phyloP scores from a whole-genome alignment of 2,329 filamentous ascomycete genomes.

The Ceratocystis alfenasii region DNA sequence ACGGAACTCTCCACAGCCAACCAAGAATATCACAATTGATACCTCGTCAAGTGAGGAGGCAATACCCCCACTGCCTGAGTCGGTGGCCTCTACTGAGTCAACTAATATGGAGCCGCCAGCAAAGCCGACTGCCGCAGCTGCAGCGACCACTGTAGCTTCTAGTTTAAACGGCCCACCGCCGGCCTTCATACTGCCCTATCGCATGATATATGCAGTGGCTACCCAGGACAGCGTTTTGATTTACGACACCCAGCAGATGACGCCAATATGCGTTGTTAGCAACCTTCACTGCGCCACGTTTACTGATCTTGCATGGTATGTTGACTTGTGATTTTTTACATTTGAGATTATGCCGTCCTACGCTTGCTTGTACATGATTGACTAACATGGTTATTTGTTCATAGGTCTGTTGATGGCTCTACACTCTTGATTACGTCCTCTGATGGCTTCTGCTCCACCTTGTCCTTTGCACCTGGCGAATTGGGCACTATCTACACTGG shows the following conservation, averaged over 20 bases:
- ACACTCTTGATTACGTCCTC: slow-evolving; percentile 87
- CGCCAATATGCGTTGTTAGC: slow-evolving; percentile 85
- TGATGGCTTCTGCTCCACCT: slow-evolving; percentile 88
- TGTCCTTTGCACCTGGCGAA: slow-evolving; percentile 75
- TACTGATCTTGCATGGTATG: slow-evolving; percentile 88
- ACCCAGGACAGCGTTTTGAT: slow-evolving; percentile 91
- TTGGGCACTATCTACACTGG: slow-evolving; percentile 71
- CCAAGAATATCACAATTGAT: slow-evolving; percentile 87
- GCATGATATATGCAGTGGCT: slow-evolving; percentile 91
- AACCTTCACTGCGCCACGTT: slow-evolving; percentile 97
- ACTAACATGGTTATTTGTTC: not conserved
- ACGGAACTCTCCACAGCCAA: slow-evolving; percentile 53
- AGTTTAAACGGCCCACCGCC: slow-evolving; percentile 49
- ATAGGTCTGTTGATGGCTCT: slow-evolving; percentile 40
- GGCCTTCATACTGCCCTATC: slow-evolving; percentile 76
- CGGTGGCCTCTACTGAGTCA: slow-evolving; percentile 17
- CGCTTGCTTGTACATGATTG: not conserved
- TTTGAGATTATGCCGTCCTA: not conserved
- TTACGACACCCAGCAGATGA: slow-evolving; percentile 95
- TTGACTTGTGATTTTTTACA: slow-evolving; percentile 20
- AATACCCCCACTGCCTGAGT: slow-evolving; percentile 69
- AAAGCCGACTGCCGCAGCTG: slow-evolving; percentile 32
- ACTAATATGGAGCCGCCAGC: slow-evolving; percentile 82
- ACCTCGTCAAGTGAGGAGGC: slow-evolving; percentile 78
- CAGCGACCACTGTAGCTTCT: slow-evolving; percentile 33